Conservation (phyloP, 23 red algal genomes). For the Gracilaria domingensis region DNA sequence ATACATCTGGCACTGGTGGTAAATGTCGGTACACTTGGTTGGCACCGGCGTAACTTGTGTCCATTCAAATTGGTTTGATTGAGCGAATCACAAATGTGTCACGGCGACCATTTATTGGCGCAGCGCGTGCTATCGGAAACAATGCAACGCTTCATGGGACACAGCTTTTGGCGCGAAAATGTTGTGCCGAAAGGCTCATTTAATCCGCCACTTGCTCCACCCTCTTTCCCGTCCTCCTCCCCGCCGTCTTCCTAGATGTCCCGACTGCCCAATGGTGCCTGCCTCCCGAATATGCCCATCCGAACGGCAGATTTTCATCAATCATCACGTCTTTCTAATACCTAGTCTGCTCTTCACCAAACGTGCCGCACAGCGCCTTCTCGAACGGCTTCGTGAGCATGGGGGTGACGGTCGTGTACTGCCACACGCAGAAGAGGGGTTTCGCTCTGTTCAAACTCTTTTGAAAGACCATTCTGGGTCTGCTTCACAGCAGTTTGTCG, state of each 20-base stretch:
- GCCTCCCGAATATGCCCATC: not conserved
- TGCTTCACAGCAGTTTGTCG: not conserved
- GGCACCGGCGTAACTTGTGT: too few species aligned
- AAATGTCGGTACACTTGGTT: too few species aligned
- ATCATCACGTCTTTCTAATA: slow-evolving; percentile 42
- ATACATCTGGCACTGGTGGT: too few species aligned
- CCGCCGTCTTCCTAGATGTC: not conserved
- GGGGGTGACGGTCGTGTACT: slow-evolving; percentile 39
- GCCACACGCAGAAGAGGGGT: slow-evolving; percentile 10
- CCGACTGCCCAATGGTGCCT: not conserved
- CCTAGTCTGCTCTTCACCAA: slow-evolving; percentile 57
- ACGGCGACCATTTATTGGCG: too few species aligned
- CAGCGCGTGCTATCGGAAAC: too few species aligned
- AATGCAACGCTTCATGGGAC: not conserved
- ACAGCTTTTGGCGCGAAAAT: slow-evolving; percentile 3
- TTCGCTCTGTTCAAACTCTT: slow-evolving; percentile 3
- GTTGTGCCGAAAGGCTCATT: not conserved
- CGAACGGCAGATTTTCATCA: slow-evolving; percentile 1
- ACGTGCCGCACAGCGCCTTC: slow-evolving; percentile 10
- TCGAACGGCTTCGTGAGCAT: slow-evolving; percentile 18
- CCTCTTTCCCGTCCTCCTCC: not conserved
- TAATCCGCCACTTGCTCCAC: not conserved
- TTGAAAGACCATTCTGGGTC: not conserved
- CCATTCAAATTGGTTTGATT: too few species aligned
- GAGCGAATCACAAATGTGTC: too few species aligned